Evolutionary conservation across 768 basidiomycete genomes (phyloP), one percentile per base, ranked within the genome.

Genomic region (Mycena belliarum): DNA sequence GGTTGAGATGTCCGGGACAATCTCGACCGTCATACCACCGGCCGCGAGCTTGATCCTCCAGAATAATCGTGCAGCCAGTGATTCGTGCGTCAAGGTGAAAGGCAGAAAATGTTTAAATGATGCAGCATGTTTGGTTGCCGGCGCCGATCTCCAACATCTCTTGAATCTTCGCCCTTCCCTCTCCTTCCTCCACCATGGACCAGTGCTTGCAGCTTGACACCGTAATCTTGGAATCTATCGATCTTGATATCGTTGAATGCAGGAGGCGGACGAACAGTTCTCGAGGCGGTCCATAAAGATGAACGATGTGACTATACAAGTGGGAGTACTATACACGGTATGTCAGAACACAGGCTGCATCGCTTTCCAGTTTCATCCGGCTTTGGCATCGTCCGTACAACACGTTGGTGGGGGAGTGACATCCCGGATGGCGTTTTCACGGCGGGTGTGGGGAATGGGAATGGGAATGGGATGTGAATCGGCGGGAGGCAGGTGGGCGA

Each of bases 21-120:
- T 63, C 53, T 59, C 54, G 61, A 59, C 57, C 61, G 61, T 53
- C 61, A 63, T 59, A 63, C 47, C 57, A 24, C 28, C 38, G 29
- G 12, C 7, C 29, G 29, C 6, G 38, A 37, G n/a, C 14, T 41
- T 47, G 57, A 49, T 45, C 44, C 47, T 43, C 49, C 41, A 12
- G 45, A 56, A 52, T 38, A 46, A 6, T 12, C 12, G 29, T 32
- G 25, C 42, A 52, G 38, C 21, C 38, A 47, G 23, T 49, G 47
- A 45, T 45, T 53, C 29, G 44, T 29, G 47, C 26, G 32, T 38
- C 37, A 55, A 41, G 6, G 40, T 42, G 18, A 32, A 35, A 42
- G 6, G 37, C 25, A n/a, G 23, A 37, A n/a, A 54, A 41, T 21
- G 23, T 15, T 8, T 4, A 53, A 33, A 26, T 29, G 9, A 10